phyloP scores from a whole-genome alignment of 306 rosid species.

The Begonia loranthoides region DNA sequence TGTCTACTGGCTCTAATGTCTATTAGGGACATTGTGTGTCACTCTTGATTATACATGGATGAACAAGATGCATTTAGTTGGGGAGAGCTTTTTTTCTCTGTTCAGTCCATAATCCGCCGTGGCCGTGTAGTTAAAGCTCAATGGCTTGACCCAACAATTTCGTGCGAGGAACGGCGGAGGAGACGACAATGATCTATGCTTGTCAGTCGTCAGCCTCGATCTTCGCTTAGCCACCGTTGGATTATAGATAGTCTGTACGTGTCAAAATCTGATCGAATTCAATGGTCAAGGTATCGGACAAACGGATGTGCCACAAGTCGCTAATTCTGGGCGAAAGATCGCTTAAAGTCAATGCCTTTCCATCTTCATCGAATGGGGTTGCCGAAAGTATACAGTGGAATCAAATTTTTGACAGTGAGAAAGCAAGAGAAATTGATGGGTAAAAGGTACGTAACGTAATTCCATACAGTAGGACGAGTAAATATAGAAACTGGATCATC shows the following conservation, averaged over 20 bases:
- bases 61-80: no score
- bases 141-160: not conserved
- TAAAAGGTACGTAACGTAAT: not conserved
- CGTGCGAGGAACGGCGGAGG: not conserved
- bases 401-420: not conserved
- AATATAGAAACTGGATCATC: not conserved
- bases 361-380: not conserved
- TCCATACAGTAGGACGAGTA: not conserved
- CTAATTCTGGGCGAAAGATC: not conserved
- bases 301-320: not conserved
- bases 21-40: no score
- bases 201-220: not conserved
- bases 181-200: not conserved
- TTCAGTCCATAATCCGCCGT: no score
- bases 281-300: not conserved
- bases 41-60: no score
- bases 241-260: not conserved
- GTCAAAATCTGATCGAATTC: not conserved
- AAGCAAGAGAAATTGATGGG: not conserved
- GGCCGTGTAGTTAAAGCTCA: no score
- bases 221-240: not conserved
- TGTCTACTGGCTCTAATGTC: no score
- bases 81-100: no score
- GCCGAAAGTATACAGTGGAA: not conserved
- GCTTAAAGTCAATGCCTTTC: not conserved